Conservation (phyloP, 129 eudicot genomes). For the Chrysanthemum lavandulifolium region DNA sequence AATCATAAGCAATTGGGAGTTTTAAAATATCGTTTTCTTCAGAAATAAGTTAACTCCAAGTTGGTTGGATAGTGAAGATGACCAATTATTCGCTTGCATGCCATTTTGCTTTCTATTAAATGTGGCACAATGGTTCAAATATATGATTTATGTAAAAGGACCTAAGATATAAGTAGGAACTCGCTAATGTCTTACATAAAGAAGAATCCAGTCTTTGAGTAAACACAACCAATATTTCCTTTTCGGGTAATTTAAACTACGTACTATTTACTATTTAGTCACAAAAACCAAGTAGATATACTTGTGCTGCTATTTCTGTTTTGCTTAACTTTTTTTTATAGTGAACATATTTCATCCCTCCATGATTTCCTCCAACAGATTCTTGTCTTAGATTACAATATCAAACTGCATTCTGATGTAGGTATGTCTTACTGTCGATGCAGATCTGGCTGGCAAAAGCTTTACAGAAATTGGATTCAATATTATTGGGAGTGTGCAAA, state of each 20-base stretch:
- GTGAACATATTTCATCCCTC: background rate
- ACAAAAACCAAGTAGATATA: constrained; percentile 1
- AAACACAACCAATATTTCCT: constrained; percentile 1
- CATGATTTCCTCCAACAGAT: background rate
- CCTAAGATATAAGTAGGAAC: no score
- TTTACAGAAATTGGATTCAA: constrained; percentile 87
- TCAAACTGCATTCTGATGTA: constrained; percentile 1
- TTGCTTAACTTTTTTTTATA: constrained; percentile 1
- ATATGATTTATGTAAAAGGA: constrained; percentile 2
- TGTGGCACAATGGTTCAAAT: constrained; percentile 3
- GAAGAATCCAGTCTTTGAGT: constrained; percentile 2
- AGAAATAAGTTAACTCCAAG: background rate
- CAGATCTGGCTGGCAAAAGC: constrained; percentile 95
- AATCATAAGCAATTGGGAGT: constrained; percentile 2
- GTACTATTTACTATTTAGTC: constrained; percentile 1
- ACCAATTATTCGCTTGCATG: constrained; percentile 16
- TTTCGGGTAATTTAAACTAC: background rate
- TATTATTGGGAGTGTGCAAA: constrained; percentile 86
- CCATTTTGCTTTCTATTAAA: background rate
- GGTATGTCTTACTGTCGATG: constrained; percentile 23
- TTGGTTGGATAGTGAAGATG: constrained; percentile 17
- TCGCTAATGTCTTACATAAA: no score
- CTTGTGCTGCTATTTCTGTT: constrained; percentile 4
- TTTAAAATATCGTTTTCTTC: background rate
- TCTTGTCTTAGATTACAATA: background rate